A percentile compares a stretch with the other conserved stretches of the same genome.
phyloP scores from a whole-genome alignment of 73 alveolate species.

The Paramecium biaurelia region DNA sequence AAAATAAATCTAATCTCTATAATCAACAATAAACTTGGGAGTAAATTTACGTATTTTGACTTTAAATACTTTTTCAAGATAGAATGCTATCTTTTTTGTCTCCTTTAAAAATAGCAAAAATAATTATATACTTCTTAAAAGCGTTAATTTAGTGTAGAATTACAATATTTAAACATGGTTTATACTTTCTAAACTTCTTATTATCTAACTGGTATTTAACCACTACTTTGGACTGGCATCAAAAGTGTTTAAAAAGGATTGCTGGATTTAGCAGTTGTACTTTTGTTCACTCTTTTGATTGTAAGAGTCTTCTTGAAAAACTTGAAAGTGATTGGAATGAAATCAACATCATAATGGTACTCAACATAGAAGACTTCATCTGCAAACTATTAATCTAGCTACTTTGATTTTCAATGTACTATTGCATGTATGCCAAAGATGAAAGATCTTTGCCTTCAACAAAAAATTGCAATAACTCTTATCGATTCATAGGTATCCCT shows the following conservation, averaged over 20 bases:
- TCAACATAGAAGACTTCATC: slow-evolving; percentile 44
- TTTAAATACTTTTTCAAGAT: background rate
- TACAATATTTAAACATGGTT: background rate
- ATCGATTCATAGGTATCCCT: background rate
- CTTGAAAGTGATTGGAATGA: background rate
- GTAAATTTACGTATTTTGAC: background rate
- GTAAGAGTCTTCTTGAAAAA: slow-evolving; percentile 25
- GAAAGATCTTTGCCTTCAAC: slow-evolving; percentile 41
- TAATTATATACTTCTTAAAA: background rate
- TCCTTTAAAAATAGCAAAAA: background rate
- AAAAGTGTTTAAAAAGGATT: slow-evolving; percentile 2
- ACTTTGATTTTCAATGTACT: background rate
- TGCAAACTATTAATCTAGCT: background rate
- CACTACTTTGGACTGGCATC: background rate
- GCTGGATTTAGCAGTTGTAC: background rate
- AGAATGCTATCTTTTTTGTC: slow-evolving; percentile 13
- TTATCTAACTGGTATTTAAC: background rate
- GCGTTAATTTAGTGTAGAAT: background rate
- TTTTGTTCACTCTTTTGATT: background rate
- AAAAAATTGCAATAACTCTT: background rate
- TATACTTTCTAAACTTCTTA: background rate
- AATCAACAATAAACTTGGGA: slow-evolving; percentile 18
- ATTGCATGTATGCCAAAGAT: slow-evolving; percentile 17
- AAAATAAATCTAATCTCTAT: background rate
- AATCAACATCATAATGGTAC: slow-evolving; percentile 15